Conservation (phyloP, 1,139 yeast genomes). For the Torulaspora pretoriensis region DNA sequence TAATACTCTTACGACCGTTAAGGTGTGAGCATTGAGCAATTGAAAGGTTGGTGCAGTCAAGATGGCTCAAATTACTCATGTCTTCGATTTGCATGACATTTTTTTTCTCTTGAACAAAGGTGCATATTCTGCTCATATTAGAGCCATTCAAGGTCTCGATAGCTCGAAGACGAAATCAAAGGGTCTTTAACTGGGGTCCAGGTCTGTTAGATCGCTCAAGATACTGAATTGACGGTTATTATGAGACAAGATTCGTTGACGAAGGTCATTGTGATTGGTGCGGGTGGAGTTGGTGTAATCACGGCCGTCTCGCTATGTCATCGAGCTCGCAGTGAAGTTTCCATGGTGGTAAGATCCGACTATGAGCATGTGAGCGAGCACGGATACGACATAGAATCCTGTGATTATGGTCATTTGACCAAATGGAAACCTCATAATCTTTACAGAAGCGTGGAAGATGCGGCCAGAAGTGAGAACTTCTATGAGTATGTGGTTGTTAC, state of each 20-base stretch:
- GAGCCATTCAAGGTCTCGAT: neutral
- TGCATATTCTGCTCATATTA: conserved; percentile 4
- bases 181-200: no score
- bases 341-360: conserved; percentile 51
- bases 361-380: conserved; percentile 42
- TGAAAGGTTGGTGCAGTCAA: neutral
- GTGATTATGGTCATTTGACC: conserved; percentile 46
- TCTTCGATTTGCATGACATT: neutral
- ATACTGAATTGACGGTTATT: neutral
- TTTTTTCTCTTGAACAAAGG: neutral
- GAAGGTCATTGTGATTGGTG: conserved; percentile 44
- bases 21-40: neutral
- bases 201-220: no score
- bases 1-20: neutral
- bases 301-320: conserved; percentile 48
- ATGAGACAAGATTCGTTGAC: conserved; percentile 4
- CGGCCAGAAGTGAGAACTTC: conserved; percentile 39
- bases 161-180: no score
- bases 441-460: conserved; percentile 41
- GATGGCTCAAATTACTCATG: conserved; percentile 1
- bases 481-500: conserved; percentile 54
- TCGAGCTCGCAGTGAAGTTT: conserved; percentile 39
- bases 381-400: conserved; percentile 49
- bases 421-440: conserved; percentile 50
- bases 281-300: conserved; percentile 60